Conservation (phyloP, 768 basidiomycete species). For the Phlebiopsis flavidoalba region DNA sequence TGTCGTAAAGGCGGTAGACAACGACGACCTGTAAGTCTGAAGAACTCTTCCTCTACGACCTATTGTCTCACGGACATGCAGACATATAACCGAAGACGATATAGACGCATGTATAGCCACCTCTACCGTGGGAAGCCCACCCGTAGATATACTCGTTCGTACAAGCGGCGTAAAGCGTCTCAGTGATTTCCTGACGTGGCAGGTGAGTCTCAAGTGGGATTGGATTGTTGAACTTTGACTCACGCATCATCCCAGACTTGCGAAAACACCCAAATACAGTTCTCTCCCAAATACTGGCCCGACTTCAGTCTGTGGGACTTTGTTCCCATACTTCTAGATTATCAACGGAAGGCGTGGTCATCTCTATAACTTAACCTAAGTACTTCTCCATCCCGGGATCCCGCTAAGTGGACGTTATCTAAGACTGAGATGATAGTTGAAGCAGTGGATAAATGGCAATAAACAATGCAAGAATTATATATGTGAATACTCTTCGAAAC, state of each 20-base stretch:
- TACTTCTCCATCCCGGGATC: too few relatives aligned
- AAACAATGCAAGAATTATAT: too few relatives aligned
- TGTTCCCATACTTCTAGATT: constrained; percentile 82
- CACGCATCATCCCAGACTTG: constrained; percentile 51
- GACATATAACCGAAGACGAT: constrained; percentile 59
- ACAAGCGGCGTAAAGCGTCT: constrained; percentile 88
- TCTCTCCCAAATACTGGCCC: constrained; percentile 85
- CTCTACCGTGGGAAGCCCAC: constrained; percentile 58
- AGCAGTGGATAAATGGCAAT: too few relatives aligned
- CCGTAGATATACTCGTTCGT: constrained; percentile 84
- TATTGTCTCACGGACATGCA: constrained; percentile 11
- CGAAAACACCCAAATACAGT: constrained; percentile 84
- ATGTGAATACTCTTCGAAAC: too few relatives aligned
- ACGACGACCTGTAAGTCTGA: constrained; percentile 9
- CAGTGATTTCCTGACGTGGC: constrained; percentile 93
- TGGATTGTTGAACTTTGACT: constrained; percentile 1
- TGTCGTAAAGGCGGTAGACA: constrained; percentile 35
- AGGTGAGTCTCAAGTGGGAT: constrained; percentile 50
- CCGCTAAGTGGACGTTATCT: too few relatives aligned
- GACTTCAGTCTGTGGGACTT: constrained; percentile 87
- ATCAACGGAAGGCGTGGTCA: constrained; percentile 71
- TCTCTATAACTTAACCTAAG: not conserved
- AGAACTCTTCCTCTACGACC: not conserved
- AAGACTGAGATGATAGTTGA: too few relatives aligned
- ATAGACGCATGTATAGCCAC: constrained; percentile 69